A percentile compares a stretch with the other conserved stretches of the same genome.
Evolutionary conservation across 2,329 filamentous ascomycete species (phyloP).

Genomic region (Arthroderma sp.): DNA sequence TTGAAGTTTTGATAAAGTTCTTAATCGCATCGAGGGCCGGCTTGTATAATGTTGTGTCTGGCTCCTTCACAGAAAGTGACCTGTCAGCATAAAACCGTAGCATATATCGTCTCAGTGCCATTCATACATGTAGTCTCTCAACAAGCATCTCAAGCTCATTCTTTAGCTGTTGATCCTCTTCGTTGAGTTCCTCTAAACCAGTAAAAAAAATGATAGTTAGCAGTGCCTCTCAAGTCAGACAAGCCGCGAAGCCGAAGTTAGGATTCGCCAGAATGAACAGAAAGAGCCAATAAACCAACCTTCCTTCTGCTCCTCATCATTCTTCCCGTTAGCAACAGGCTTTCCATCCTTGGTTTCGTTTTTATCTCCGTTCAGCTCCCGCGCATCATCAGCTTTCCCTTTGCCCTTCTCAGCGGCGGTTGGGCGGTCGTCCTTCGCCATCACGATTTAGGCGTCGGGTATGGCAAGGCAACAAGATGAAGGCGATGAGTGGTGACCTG

Average conservation of each 20-base stretch:
- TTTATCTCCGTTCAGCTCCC: conserved; percentile 45
- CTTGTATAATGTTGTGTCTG: conserved; percentile 77
- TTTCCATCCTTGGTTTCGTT: conserved; percentile 54
- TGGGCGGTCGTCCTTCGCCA: conserved; percentile 86
- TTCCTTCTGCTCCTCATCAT: conserved; percentile 56
- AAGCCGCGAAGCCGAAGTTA: no score
- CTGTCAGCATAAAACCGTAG: background rate
- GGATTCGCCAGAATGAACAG: no score
- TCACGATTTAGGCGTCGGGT: conserved; percentile 24
- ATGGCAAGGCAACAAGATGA: background rate
- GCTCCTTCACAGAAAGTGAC: conserved; percentile 47
- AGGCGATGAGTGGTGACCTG: no score
- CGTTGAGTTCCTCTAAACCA: conserved; percentile 70
- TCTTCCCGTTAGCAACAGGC: conserved; percentile 57
- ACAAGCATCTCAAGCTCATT: conserved; percentile 96
- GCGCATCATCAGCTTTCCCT: conserved; percentile 66
- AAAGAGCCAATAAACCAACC: conserved; percentile 28
- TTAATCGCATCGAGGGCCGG: conserved; percentile 92
- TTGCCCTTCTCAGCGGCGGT: conserved; percentile 89
- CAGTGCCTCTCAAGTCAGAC: no score
- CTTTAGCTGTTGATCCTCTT: conserved; percentile 97
- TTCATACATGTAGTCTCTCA: conserved; percentile 68
- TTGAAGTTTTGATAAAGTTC: conserved; percentile 96
- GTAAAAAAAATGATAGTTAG: no score
- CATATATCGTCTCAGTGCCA: background rate